Evolutionary conservation across 305 asterid genomes (phyloP), one percentile per base, ranked within the genome.

Genomic region (Fraxinus xanthoxyloides): DNA sequence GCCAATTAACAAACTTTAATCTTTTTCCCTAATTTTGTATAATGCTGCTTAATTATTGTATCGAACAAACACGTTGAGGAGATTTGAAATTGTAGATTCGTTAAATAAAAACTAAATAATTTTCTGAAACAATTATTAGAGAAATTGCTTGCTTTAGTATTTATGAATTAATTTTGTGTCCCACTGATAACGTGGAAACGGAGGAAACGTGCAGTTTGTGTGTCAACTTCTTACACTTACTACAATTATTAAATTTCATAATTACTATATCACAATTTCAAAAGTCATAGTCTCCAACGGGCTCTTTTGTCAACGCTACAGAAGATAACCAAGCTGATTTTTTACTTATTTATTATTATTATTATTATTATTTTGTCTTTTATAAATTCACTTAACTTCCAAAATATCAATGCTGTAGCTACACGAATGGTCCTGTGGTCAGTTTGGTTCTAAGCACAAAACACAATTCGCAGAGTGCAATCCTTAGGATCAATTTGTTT

Each of bases 201-300:
- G 87, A 80, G 46, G 46, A 38, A 75, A 85, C 87, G 86, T 87
- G 90, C 84, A 87, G 40, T 19, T 61, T 35, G 15, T 9, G 56
- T 1, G 56, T 46, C 56, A 46, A 46, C 56, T 3, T 46, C 56
- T 46, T 46, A 3, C n/a, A 46, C 56, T 46, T 13, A 1, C 56
- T 12, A 3, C 56, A 46, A 46, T 46, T 46, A 46, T 46, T 46
- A 46, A 40, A 46, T 46, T 46, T 46, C 19, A 46, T 13, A 46
- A 46, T 46, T 46, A 46, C 54, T 46, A 46, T 43, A 3, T 40
- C 10, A 10, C 48, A 79, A 54, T 26, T 65, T 35, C 78, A 77
- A 65, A 79, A 2, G 79, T 85, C 78, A 81, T 72, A 72, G 31
- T 43, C 73, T 48, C 43, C 7, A 13, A 13, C 7, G 15, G 54